Percentiles rank a stretch among this genome's conserved stretches.
Conservation (phyloP, 2,329 filamentous ascomycete genomes). For the Trichoderma atrobrunneum region DNA sequence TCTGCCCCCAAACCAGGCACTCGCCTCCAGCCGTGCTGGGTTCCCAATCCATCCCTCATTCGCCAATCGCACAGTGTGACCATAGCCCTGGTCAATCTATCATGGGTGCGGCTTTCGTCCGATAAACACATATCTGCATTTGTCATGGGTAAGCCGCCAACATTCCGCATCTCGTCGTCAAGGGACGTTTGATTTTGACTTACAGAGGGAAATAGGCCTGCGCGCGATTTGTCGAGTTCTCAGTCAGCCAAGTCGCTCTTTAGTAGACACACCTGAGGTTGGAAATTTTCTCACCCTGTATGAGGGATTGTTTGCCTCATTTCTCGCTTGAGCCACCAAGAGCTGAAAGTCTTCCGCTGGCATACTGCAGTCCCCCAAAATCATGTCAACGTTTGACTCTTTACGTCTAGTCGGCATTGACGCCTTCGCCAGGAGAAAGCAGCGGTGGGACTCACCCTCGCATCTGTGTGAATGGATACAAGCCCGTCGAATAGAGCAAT, state of each 20-base stretch:
- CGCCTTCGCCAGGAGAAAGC: too few species aligned
- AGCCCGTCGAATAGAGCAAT: constrained; percentile 52
- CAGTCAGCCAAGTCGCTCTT: neutral
- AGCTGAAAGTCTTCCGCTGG: constrained; percentile 55
- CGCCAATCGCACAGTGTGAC: neutral
- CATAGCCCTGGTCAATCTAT: neutral
- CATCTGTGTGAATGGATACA: constrained; percentile 55
- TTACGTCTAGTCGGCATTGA: neutral
- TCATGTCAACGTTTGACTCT: neutral
- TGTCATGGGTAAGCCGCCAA: constrained; percentile 16
- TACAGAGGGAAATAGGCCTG: constrained; percentile 62
- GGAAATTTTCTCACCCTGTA: constrained; percentile 48
- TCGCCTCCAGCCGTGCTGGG: neutral
- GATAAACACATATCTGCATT: constrained; percentile 58
- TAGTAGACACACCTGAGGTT: neutral
- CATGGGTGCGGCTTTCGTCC: constrained; percentile 47
- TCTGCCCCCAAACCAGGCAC: neutral
- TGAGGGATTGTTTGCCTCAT: constrained; percentile 50
- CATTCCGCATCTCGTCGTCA: neutral
- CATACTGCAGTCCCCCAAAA: constrained; percentile 45
- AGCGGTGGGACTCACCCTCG: constrained; percentile 40
- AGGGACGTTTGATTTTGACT: constrained; percentile 31
- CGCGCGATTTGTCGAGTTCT: neutral
- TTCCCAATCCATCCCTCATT: neutral
- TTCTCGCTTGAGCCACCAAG: constrained; percentile 54